These are phyloP conservation scores for Persicaria tinctoria DNA, from an alignment of 148 eudicot species.

Conservation along the genomic window DNA sequence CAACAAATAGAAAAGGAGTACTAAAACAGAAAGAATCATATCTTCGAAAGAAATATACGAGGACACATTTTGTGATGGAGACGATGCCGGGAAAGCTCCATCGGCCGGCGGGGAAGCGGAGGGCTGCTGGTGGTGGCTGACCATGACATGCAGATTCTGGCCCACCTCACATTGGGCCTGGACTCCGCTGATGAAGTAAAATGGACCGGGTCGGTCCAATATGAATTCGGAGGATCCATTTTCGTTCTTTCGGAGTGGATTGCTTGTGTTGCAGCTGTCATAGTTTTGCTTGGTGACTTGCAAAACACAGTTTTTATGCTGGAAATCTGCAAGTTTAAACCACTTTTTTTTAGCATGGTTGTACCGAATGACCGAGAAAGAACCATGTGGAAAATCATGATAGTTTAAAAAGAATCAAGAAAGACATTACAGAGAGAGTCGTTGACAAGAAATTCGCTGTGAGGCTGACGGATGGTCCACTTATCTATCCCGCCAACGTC, in stretches of 20 bases:
- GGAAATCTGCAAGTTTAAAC: background rate
- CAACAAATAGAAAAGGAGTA: too few species aligned
- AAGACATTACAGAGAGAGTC: slow-evolving; percentile 1
- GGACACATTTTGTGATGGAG: too few species aligned
- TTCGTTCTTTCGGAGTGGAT: background rate
- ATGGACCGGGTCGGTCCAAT: slow-evolving; percentile 7
- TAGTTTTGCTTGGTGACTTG: background rate
- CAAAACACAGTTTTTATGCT: background rate
- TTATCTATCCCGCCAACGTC: background rate
- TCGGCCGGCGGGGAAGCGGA: too few species aligned
- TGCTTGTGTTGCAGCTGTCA: slow-evolving; percentile 5
- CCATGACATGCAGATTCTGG: background rate
- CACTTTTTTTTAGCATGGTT: too few species aligned
- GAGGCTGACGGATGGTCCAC: background rate
- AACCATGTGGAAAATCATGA: background rate
- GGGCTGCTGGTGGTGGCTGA: background rate
- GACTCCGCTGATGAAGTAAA: slow-evolving; percentile 8
- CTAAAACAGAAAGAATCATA: too few species aligned
- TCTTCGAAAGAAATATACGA: too few species aligned
- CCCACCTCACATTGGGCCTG: background rate
- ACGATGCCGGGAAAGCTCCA: too few species aligned
- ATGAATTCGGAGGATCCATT: background rate
- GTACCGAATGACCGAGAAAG: background rate
- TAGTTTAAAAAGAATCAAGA: background rate
- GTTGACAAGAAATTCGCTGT: background rate